A percentile compares a stretch with the other conserved stretches of the same genome.
Conservation (phyloP, 768 basidiomycete species). For the Calocybe cyanea region DNA sequence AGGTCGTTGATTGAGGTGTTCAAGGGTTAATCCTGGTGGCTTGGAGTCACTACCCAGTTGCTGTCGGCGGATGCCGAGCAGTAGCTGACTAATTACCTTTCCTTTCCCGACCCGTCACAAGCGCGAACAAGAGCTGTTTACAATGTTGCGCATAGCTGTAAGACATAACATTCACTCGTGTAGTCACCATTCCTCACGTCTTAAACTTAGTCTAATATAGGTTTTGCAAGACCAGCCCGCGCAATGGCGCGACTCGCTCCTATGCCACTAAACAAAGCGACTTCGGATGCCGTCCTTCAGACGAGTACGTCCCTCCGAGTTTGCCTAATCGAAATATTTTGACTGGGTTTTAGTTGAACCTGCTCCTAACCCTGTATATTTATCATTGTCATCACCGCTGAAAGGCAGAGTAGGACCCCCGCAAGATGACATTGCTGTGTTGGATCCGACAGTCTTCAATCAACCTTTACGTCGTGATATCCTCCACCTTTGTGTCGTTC, state of each 20-base stretch:
- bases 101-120: neutral
- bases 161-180: neutral
- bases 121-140: neutral
- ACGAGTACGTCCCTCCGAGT: neutral
- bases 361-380: constrained; percentile 46
- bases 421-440: constrained; percentile 47
- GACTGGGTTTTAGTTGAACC: constrained; percentile 29
- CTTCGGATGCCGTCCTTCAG: constrained; percentile 8
- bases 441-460: constrained; percentile 81
- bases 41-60: constrained; percentile 37
- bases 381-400: constrained; percentile 60
- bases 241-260: constrained; percentile 10
- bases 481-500: constrained; percentile 86
- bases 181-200: neutral
- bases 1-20: constrained; percentile 35
- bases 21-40: constrained; percentile 30
- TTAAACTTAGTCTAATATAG: neutral
- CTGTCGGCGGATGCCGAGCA: constrained; percentile 24
- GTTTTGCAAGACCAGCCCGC: neutral
- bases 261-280: neutral
- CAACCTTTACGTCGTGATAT: constrained; percentile 90
- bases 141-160: too few relatives aligned
- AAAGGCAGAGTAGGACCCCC: constrained; percentile 35
- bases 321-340: neutral
- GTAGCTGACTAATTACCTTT: constrained; percentile 29